Base-by-base conservation (phyloP, 225 moss, liverwort and hornwort genomes). In the Asterella californica region DNA sequence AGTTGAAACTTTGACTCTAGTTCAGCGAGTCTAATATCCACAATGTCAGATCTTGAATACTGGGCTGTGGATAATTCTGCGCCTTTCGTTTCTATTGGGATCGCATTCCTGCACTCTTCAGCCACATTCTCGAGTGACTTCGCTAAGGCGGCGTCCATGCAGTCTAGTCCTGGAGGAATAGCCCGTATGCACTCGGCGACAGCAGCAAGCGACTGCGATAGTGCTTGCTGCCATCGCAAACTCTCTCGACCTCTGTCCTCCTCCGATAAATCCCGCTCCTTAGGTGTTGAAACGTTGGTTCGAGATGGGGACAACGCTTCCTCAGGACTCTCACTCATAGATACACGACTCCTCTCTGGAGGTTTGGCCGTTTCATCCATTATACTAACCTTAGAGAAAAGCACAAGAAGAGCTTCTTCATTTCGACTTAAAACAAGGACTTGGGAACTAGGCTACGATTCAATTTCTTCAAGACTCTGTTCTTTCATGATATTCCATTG, bases 1-100 rank as follows among this genome's bases (percentile, higher is more conserved):
- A 78, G 78, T 50, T 66, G 78, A 21, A 78, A 65, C 46, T 78
- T 78, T 17, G 78, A 47, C 25, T 78, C 78, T 21, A 78, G 24
- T 65, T 78, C 78, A 29, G 48, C 12, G 0, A 78, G 46, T 42
- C 65, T 46, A 19, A 63, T 65, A 25, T 78, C 78, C 15, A 78
- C 64, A 48, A 30, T 47, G 30, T 78, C 64, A 30, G 78, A 11
- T 59, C 59, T 38, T 9, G 59, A 37, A 25, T 76, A 76, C 10
- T 57, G 15, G 57, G 10, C 18, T 11, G 57, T 24, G 6, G 78
- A 42, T 47, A 17, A 6, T 24, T 47, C 46, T 9, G 27, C 25
- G 64, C 17, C 27, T 27, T 47, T 64, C 4, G 64, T 37, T 32
- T 22, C 17, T 19, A 9, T 11, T 55, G 78, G 78, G 30, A 78